Conservation (phyloP, 1,284 basidiomycete species). For the Tilletia indica region DNA sequence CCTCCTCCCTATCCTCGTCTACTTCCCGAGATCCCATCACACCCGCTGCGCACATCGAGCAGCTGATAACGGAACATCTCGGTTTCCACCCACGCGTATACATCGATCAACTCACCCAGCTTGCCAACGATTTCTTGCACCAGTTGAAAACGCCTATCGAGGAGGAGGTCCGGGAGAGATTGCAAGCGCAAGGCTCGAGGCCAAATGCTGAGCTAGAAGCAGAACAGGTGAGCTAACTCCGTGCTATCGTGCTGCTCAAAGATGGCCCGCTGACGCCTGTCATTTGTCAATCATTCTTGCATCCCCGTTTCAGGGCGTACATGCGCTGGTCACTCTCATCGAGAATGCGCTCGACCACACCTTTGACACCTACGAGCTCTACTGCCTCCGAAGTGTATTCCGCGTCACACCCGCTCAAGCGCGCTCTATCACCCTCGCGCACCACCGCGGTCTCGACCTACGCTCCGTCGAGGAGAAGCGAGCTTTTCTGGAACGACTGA, state of each 20-base stretch:
- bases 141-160: conserved; percentile 45
- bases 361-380: conserved; percentile 53
- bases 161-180: conserved; percentile 27
- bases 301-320: conserved; percentile 33
- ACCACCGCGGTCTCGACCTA: conserved; percentile 53
- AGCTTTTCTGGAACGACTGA: background rate
- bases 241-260: background rate
- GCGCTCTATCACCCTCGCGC: conserved; percentile 44
- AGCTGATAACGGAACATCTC: conserved; percentile 53
- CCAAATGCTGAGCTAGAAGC: conserved; percentile 40
- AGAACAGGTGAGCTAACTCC: conserved; percentile 28
- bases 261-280: background rate
- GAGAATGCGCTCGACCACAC: conserved; percentile 53
- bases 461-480: conserved; percentile 25
- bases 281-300: background rate
- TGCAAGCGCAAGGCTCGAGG: conserved; percentile 24
- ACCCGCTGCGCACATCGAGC: conserved; percentile 17
- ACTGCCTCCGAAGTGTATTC: conserved; percentile 48
- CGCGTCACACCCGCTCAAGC: conserved; percentile 47
- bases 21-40: background rate
- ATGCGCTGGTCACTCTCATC: conserved; percentile 47
- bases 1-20: conserved; percentile 5
- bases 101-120: conserved; percentile 49
- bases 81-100: conserved; percentile 51
- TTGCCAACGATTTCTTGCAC: conserved; percentile 53